phyloP scores from a whole-genome alignment of 352 stramenopile species.

The Paralagenidium karlingii region DNA sequence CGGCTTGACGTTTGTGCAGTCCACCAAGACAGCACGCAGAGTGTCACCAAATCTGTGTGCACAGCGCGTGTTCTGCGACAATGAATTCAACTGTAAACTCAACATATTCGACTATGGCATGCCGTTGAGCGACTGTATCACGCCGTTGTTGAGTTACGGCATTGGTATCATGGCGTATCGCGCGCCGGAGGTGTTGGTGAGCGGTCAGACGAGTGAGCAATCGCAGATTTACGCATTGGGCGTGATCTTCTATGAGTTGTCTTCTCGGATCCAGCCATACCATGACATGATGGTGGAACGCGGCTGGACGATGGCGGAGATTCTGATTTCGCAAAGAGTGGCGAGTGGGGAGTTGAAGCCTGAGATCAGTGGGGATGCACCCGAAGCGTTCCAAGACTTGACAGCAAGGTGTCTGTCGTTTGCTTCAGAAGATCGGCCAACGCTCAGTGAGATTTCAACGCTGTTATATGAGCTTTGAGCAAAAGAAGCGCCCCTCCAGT shows the following conservation, averaged over 20 bases:
- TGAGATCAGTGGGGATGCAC: constrained; percentile 22
- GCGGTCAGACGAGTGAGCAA: constrained; percentile 19
- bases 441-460: neutral
- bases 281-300: constrained; percentile 23
- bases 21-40: constrained; percentile 8
- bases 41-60: constrained; percentile 51
- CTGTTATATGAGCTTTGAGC: neutral
- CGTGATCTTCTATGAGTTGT: constrained; percentile 65
- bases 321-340: constrained; percentile 44
- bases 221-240: constrained; percentile 61
- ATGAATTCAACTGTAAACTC: constrained; percentile 53
- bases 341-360: constrained; percentile 24
- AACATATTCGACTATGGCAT: no score
- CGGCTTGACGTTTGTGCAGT: constrained; percentile 45
- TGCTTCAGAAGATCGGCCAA: constrained; percentile 15
- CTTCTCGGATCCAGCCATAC: constrained; percentile 25
- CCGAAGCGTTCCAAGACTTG: constrained; percentile 24
- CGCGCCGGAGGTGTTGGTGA: constrained; percentile 42
- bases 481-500: neutral
- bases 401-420: constrained; percentile 29
- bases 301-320: constrained; percentile 43
- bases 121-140: constrained; percentile 22
- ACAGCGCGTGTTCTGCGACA: constrained; percentile 42
- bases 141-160: constrained; percentile 30
- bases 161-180: constrained; percentile 38